These are phyloP conservation scores for Kickxella alabastrina DNA, from an alignment of 192 early-diverging fungal species.

Conservation along the genomic window DNA sequence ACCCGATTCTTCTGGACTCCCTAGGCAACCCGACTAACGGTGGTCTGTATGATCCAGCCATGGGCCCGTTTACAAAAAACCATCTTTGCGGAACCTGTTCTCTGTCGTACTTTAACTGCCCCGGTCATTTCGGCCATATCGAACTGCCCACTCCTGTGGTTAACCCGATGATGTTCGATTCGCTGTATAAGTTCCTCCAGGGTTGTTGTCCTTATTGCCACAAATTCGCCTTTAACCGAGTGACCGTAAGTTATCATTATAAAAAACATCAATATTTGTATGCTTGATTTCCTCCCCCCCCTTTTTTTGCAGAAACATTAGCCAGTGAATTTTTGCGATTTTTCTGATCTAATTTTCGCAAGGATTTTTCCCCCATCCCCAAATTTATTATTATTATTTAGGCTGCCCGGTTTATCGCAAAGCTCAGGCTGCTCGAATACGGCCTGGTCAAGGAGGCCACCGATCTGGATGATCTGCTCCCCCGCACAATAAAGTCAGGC, in stretches of 20 bases:
- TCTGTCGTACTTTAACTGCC: slow-evolving; percentile 76
- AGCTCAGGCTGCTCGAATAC: slow-evolving; percentile 78
- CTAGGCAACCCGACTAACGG: slow-evolving; percentile 84
- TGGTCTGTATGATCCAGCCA: slow-evolving; percentile 89
- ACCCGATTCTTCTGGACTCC: slow-evolving; percentile 82
- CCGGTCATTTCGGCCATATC: slow-evolving; percentile 97
- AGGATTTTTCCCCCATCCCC: no score
- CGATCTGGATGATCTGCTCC: slow-evolving; percentile 66
- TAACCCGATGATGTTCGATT: slow-evolving; percentile 93
- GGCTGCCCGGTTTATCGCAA: slow-evolving; percentile 60
- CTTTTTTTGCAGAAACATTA: no score
- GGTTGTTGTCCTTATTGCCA: slow-evolving; percentile 90
- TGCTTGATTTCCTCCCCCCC: no score
- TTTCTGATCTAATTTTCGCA: no score
- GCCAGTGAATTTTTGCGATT: no score
- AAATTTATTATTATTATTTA: no score
- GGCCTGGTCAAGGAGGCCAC: slow-evolving; percentile 84
- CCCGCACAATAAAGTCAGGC: slow-evolving; percentile 39
- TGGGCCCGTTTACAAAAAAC: slow-evolving; percentile 86
- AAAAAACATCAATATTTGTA: not conserved
- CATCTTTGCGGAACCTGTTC: slow-evolving; percentile 82
- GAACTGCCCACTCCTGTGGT: slow-evolving; percentile 82
- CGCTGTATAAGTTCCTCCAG: slow-evolving; percentile 83
- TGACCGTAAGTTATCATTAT: slow-evolving; percentile 25
- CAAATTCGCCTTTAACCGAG: slow-evolving; percentile 58